These are phyloP conservation scores for Melocanna baccifera DNA, from an alignment of 176 grass and related monocot genomes.

Conservation along the genomic window DNA sequence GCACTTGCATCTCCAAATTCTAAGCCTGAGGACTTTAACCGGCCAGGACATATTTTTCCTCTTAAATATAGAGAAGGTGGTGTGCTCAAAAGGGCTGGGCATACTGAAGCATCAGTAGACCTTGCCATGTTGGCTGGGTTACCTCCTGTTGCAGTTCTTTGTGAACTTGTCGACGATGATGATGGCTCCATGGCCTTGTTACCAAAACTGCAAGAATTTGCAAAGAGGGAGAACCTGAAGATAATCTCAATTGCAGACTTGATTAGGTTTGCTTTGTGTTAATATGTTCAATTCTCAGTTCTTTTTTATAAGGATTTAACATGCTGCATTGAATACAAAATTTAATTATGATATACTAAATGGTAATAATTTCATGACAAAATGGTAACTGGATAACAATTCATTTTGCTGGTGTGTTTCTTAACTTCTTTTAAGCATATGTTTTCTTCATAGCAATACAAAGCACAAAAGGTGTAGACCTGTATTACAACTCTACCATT, in stretches of 20 bases:
- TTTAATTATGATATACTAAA: constrained; percentile 2
- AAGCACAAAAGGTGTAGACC: background rate
- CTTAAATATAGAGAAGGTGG: constrained; percentile 96
- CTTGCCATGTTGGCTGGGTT: constrained; percentile 82
- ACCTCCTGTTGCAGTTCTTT: constrained; percentile 70
- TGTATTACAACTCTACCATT: background rate
- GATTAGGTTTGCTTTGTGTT: constrained; percentile 59
- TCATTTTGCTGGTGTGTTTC: background rate
- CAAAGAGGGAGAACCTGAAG: constrained; percentile 80
- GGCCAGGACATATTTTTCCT: constrained; percentile 93
- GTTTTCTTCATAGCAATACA: background rate
- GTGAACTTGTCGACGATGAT: constrained; percentile 82
- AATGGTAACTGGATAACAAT: background rate
- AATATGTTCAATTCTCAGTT: constrained; percentile 6
- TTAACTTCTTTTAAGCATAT: background rate
- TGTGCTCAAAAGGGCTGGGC: constrained; percentile 92
- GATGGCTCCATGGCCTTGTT: constrained; percentile 97
- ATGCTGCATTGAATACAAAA: background rate
- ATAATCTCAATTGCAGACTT: constrained; percentile 87
- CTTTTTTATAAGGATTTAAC: background rate
- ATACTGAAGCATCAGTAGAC: constrained; percentile 96
- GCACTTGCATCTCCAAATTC: constrained; percentile 69
- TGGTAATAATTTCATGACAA: background rate
- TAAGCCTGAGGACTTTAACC: constrained; percentile 76
- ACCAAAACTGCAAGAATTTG: constrained; percentile 78